A percentile compares a stretch with the other conserved stretches of the same genome.
phyloP scores from a whole-genome alignment of 805 yeast species.

The Monosporozyma aerobia region DNA sequence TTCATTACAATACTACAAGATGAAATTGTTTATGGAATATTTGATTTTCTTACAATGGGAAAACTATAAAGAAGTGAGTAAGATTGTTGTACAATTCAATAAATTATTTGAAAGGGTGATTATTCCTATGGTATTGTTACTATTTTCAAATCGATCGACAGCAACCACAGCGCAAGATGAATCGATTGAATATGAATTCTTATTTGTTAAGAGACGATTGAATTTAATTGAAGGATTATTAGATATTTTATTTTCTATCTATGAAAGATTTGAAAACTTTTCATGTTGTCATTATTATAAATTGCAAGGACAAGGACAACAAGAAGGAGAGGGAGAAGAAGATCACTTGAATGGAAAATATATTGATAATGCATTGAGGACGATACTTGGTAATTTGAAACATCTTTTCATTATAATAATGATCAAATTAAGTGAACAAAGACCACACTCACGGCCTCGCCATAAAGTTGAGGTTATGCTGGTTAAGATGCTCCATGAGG shows the following conservation, averaged over 20 bases:
- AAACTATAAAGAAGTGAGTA: slow-evolving; percentile 6
- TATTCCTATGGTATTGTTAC: not conserved
- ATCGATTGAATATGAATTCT: not conserved
- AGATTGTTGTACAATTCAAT: slow-evolving; percentile 8
- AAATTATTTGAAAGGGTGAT: slow-evolving; percentile 10
- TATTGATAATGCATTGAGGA: not conserved
- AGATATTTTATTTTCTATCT: not conserved
- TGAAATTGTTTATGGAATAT: slow-evolving; percentile 13
- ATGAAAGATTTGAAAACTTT: not conserved
- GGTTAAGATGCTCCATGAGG: not conserved
- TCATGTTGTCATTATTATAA: not conserved
- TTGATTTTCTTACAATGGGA: slow-evolving; percentile 18
- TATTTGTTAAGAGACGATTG: not conserved
- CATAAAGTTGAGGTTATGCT: not conserved
- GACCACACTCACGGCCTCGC: not conserved
- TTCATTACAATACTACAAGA: slow-evolving; percentile 17
- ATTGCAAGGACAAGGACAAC: not conserved
- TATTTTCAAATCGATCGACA: not conserved
- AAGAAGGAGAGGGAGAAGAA: no score
- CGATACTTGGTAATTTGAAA: not conserved
- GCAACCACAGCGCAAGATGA: not conserved
- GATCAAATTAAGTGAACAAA: not conserved
- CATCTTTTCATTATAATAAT: not conserved
- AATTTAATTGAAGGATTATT: not conserved
- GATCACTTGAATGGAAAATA: not conserved